Base-by-base conservation (phyloP, 306 rosid genomes). In the Cucurbita moschata region DNA sequence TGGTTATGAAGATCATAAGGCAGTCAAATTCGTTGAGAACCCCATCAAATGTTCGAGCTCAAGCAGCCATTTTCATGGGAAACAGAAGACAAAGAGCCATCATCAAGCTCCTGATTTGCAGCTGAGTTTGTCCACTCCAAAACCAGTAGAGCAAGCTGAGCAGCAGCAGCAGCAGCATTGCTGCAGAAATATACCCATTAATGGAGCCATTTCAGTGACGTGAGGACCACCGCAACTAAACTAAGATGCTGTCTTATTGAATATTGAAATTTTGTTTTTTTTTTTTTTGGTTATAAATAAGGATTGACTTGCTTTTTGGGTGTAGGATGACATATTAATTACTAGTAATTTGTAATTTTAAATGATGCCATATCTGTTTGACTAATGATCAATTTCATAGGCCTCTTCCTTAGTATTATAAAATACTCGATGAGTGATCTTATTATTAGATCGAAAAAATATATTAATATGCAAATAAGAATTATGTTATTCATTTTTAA, bases 61-160 rank as follows among this genome's bases (percentile, higher is more conserved):
- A 15, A 13, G 13, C 18, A 12, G 35, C 43, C 14, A 60, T 35
- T 26, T 37, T 14, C 67, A n/a, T 54, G 59, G 30, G 19, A 54
- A 16, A 16, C 26, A 18, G 59, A 54, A 54, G 23, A 54, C 59
- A 54, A 1, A 6, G 1, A 13, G 18, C 59, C 30, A 54, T 54
- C 59, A 18, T 16, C 59, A 54, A 5, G 12, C 35, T 8, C 35
- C 37, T 56, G 69, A 63, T 63, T 63, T 63, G 69, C 69, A 63
- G 69, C 69, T 63, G 7, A 63, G 69, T 63, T 63, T 63, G 69
- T 63, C 69, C 49, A 63, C 69, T 63, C 69, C 69, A 21, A 56
- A 56, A 6, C 61, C 61, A 21, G 61, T 56, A 2, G 35, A 19
- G 3, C 12, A n/a, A 19, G 12, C 35, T 21, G 44, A 40, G 35